Evolutionary conservation across 2,329 filamentous ascomycete genomes (phyloP), one percentile per base, ranked within the genome.

Genomic region (Beauveria asiatica): DNA sequence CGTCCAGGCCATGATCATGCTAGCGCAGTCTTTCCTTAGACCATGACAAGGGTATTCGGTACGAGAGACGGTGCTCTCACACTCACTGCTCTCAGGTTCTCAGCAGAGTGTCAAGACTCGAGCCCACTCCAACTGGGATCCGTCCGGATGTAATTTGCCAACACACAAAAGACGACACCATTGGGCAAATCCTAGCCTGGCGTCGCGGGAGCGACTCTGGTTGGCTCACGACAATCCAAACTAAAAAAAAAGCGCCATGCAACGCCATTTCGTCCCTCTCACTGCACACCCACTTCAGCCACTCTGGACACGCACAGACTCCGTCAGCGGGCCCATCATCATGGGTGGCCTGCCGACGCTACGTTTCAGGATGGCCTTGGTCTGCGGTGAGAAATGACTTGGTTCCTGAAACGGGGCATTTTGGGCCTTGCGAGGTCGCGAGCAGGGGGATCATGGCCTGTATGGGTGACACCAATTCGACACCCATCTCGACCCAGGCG

Each of bases 281-380:
- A 33, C 44, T 17, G 27, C 59, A 56, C 52, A 50, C 59, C 52
- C 59, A 57, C 59, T 41, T 37, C 41, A 19, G 17, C 21, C 33
- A 37, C 33, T 37, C 33, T 13, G 33, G 33, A 37, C 33, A 37
- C 33, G 60, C 55, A 59, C 55, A 59, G 60, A 59, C 60, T 58
- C 55, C 55, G 55, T 62, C 60, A 62, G 60, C 60, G 60, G 60
- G 54, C 60, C 60, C 55, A 53, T 58, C 49, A 53, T 42, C 60
- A 62, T 59, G 55, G 55, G 55, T 54, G 19, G 54, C 49, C 42
- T 54, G 55, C 55, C 25, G 53, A 51, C 58, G 61, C 59, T 54
- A 62, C 64, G 68, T 70, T 70, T 69, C 68, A 68, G 66, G 64
- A 67, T 64, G 62, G 61, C 62, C 64, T 64, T 62, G 64, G 63